These are phyloP conservation scores for Elsinoe batatas DNA, from an alignment of 2,329 filamentous ascomycete species.

Conservation along the genomic window DNA sequence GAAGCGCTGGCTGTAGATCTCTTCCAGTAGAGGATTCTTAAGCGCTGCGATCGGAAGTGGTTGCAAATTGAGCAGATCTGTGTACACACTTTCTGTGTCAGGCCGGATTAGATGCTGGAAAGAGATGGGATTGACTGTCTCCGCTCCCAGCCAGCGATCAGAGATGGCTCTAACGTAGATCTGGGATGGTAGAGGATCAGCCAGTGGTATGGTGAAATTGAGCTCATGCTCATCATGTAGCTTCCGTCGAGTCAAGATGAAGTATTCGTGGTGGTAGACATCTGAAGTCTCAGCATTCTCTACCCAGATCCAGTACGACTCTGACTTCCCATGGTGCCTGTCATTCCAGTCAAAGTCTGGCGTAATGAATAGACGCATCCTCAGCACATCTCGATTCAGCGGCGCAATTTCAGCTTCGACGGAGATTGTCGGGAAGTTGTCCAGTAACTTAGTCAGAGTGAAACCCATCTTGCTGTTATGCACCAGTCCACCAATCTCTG, in stretches of 20 bases:
- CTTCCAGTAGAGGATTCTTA: constrained; percentile 77
- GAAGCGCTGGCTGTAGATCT: constrained; percentile 80
- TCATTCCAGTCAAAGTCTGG: constrained; percentile 96
- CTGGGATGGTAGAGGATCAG: constrained; percentile 85
- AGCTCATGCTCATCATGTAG: constrained; percentile 93
- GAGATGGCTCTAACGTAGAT: constrained; percentile 94
- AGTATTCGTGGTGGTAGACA: constrained; percentile 96
- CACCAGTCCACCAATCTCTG: constrained; percentile 82
- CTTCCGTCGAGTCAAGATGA: constrained; percentile 83
- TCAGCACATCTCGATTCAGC: constrained; percentile 83
- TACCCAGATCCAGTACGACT: constrained; percentile 98
- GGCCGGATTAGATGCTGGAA: constrained; percentile 97
- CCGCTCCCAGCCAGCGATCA: constrained; percentile 91
- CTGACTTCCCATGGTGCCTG: constrained; percentile 81
- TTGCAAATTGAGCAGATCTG: constrained; percentile 83
- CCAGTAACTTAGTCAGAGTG: constrained; percentile 68
- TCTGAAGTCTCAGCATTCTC: constrained; percentile 96
- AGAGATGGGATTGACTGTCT: constrained; percentile 88
- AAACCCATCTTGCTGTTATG: constrained; percentile 83
- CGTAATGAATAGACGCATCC: constrained; percentile 77
- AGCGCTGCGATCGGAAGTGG: constrained; percentile 78
- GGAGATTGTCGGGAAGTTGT: constrained; percentile 84
- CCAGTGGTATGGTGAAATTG: constrained; percentile 91
- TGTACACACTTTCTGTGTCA: constrained; percentile 95
- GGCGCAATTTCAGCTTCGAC: constrained; percentile 93